Evolutionary conservation across 1,284 basidiomycete species (phyloP).

Genomic region (Austroboletus niveus): DNA sequence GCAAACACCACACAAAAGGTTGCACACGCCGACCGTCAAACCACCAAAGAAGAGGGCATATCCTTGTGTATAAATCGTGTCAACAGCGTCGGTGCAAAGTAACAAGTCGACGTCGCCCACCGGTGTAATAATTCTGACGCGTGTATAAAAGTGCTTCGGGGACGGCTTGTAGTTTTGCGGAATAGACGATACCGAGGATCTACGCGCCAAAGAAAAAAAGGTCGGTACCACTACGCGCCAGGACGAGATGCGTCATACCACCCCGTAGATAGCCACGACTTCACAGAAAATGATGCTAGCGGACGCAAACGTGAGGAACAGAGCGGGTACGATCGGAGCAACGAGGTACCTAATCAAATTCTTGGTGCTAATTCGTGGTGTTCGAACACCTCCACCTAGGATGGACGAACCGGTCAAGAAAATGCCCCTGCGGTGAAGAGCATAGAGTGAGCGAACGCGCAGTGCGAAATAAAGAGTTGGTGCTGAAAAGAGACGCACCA

Average conservation of each 20-base stretch:
- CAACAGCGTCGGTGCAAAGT: background rate
- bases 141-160: constrained; percentile 71
- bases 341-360: constrained; percentile 87
- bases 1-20: constrained; percentile 89
- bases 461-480: background rate
- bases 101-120: constrained; percentile 37
- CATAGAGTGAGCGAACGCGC: constrained; percentile 5
- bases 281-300: constrained; percentile 98
- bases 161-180: constrained; percentile 68
- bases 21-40: constrained; percentile 86
- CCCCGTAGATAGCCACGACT: constrained; percentile 95
- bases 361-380: constrained; percentile 95
- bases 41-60: constrained; percentile 96
- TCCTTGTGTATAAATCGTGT: constrained; percentile 45
- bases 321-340: background rate
- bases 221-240: background rate
- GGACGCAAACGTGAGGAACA: background rate
- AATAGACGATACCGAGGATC: constrained; percentile 95
- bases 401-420: constrained; percentile 95
- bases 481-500: constrained; percentile 60
- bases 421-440: constrained; percentile 75
- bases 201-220: constrained; percentile 25
- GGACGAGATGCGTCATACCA: constrained; percentile 51
- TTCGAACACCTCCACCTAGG: constrained; percentile 91
- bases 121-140: constrained; percentile 86